Conservation (phyloP, 768 basidiomycete genomes). For the Russula vinacea region DNA sequence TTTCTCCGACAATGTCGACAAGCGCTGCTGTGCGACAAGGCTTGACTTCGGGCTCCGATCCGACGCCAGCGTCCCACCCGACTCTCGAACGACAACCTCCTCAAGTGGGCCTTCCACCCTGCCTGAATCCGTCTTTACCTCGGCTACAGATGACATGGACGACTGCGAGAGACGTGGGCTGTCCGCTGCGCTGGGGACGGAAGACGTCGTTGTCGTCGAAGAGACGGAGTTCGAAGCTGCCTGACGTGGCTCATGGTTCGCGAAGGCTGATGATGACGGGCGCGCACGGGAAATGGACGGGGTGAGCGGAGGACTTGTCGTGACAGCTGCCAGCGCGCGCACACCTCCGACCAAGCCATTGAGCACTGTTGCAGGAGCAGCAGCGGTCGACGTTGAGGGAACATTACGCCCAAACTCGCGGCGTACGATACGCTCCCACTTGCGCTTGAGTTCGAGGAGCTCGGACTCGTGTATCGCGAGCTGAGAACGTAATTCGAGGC, state of each 20-base stretch:
- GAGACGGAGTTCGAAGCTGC: constrained; percentile 22
- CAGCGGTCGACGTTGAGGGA: constrained; percentile 16
- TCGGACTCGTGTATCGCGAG: constrained; percentile 71
- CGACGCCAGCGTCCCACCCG: constrained; percentile 43
- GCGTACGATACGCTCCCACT: constrained; percentile 79
- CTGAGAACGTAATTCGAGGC: constrained; percentile 75
- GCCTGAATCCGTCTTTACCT: constrained; percentile 24
- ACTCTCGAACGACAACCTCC: constrained; percentile 44
- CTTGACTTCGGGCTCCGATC: constrained; percentile 30
- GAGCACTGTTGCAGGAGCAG: constrained; percentile 37
- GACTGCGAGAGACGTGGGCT: constrained; percentile 46
- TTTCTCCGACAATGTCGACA: not conserved
- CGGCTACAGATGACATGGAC: constrained; percentile 45
- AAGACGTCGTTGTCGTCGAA: constrained; percentile 31
- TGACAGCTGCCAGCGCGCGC: constrained; percentile 54
- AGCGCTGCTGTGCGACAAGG: not conserved
- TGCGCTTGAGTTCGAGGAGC: constrained; percentile 68
- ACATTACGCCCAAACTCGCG: constrained; percentile 47
- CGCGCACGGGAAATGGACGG: constrained; percentile 27
- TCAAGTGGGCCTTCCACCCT: constrained; percentile 21
- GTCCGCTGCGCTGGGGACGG: constrained; percentile 32
- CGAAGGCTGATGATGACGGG: constrained; percentile 13
- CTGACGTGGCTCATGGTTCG: constrained; percentile 24
- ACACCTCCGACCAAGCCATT: constrained; percentile 67
- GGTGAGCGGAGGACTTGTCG: constrained; percentile 36